These are phyloP conservation scores for Exophiala mesophila DNA, from an alignment of 2,329 filamentous ascomycete genomes.

Conservation along the genomic window DNA sequence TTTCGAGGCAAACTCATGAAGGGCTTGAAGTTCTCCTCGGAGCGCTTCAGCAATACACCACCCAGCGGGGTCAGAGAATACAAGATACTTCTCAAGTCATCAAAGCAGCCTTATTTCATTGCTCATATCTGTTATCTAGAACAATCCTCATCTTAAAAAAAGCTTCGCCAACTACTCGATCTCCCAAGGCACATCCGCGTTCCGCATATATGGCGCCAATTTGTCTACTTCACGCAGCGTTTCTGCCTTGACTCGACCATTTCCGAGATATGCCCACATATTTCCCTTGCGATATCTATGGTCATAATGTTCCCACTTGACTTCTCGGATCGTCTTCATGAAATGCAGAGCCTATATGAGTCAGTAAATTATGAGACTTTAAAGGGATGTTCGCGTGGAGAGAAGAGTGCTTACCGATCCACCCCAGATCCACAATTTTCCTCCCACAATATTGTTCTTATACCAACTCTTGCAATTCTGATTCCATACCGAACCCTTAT, in stretches of 20 bases:
- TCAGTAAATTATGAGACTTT: too few species aligned
- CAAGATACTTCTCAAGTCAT: too few species aligned
- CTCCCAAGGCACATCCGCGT: slow-evolving; percentile 6
- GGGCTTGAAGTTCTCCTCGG: too few species aligned
- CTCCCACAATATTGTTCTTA: slow-evolving; percentile 8
- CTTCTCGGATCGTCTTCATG: slow-evolving; percentile 8
- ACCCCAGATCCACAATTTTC: slow-evolving; percentile 9
- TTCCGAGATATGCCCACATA: slow-evolving; percentile 10
- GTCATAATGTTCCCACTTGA: slow-evolving; percentile 9
- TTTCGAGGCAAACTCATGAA: too few species aligned
- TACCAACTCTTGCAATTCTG: slow-evolving; percentile 37
- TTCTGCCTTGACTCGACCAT: slow-evolving; percentile 9
- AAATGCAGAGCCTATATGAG: slow-evolving; percentile 9
- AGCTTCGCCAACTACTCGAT: slow-evolving; percentile 6
- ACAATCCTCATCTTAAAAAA: too few species aligned
- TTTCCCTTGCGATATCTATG: slow-evolving; percentile 6
- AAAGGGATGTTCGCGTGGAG: neutral
- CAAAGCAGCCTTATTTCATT: too few species aligned
- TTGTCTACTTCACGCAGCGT: slow-evolving; percentile 1
- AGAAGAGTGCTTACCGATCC: slow-evolving; percentile 8
- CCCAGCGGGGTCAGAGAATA: too few species aligned
- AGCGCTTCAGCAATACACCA: too few species aligned
- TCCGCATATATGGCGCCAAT: slow-evolving; percentile 7
- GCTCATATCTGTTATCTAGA: too few species aligned
- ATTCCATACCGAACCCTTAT: slow-evolving; percentile 32